Base-by-base conservation (phyloP, 305 asterid genomes). In the Striga hermonthica region DNA sequence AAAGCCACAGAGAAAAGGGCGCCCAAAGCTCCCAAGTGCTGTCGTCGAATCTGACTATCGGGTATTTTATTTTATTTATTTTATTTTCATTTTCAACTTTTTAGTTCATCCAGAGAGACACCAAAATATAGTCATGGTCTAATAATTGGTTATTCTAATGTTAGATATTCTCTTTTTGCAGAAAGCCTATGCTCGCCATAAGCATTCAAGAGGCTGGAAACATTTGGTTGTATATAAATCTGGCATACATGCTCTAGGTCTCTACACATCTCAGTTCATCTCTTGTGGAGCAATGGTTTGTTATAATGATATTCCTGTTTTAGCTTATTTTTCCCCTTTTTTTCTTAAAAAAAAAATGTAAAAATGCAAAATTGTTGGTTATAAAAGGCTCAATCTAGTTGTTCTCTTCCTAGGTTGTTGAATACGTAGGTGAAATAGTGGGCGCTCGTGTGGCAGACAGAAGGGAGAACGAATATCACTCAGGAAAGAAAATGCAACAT, bases 231-330 rank as follows among this genome's bases (percentile, higher is more conserved):
- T 86, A 43, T 84, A 86, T 75, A 86, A 84, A 76, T 86, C 90
- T 41, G 84, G 79, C 73, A 86, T 84, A 69, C 95, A 86, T 62
- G 95, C 90, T 66, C 78, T 79, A 75, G 91, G 95, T 62, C 87
- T 86, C 71, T 86, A 86, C 82, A 84, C 90, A 38, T 82, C 88
- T 41, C 82, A 65, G 66, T 82, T 82, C 81, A 84, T 86, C 73
- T 75, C 80, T 54, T 70, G 74, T 28, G 82, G 87, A 60, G 79
- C 84, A 78, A 80, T 86, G 90, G 89, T 80, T 62, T 66, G 79
- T 70, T 75, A 72, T 62, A 38, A 50, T 50, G 22, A 34, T 49
- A 31, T 54, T 71, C 58, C 36, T 22, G 62, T 60, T 59, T 76
- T 0, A 22, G 2, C 2, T 22, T 22, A 22, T 22, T 22, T 22